Base-by-base conservation (phyloP, 139 green algal genomes). In the Deuterostichococcus epilithicus region DNA sequence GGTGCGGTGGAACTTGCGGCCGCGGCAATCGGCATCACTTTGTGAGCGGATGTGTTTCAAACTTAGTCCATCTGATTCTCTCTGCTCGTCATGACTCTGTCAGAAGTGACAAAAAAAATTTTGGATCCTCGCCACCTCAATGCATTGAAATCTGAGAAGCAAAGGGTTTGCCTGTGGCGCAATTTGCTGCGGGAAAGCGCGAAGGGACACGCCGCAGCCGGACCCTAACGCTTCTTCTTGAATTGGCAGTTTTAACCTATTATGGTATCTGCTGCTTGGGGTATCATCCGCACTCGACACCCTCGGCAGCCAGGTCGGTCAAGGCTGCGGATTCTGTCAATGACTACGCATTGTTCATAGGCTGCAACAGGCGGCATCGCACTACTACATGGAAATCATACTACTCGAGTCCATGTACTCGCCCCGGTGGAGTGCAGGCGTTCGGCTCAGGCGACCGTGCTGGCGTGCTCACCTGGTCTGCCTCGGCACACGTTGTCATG, bases 401-500 rank as follows among this genome's bases (percentile, higher is more conserved):
- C 8, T 52, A 52, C 13, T 52, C 8, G 13, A 52, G 13, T 23
- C 13, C 42, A 52, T 52, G 13, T 52, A n/a, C n/a, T n/a, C n/a
- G n/a, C n/a, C n/a, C n/a, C n/a, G n/a, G 13, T 20, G 18, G 26
- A 5, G 3, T 28, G 52, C 78, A 82, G 69, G 72, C 78, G 18
- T 82, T 68, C 72, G 78, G 78, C 6, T 68, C 63, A 39, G 67
- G 36, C 1, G 72, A 82, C 47, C 44, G 70, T 20, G 66, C 74
- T 20, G 47, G 39, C n/a, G 72, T 82, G 26, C 52, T 79, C 32
- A 72, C 67, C 28, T 82, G 78, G 78, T 44, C 72, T 13, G 52
- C 78, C 47, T 76, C 78, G 37, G 73, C 78, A 5, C 38, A 25
- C 13, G 28, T 72, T 32, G 66, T 69, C 5, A 68, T 82, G 47